Conservation (phyloP, 1,284 basidiomycete genomes). For the Jaminaea rosea region DNA sequence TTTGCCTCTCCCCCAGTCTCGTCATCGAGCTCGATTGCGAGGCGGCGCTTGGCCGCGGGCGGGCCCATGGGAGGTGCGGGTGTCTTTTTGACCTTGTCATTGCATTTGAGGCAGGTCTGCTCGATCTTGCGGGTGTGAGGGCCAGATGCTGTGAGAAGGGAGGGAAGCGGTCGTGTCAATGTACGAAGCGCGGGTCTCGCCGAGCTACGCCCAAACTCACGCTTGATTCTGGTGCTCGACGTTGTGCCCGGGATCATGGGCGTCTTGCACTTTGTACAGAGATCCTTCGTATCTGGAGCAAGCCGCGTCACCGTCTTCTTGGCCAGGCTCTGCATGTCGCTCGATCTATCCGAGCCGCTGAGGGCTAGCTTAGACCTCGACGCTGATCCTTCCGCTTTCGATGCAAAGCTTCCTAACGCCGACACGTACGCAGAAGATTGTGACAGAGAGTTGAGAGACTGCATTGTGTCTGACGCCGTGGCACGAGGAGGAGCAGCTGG, state of each 20-base stretch:
- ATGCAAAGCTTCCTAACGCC: background rate
- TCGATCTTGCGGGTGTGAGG: background rate
- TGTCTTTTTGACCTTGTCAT: background rate
- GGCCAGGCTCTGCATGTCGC: background rate
- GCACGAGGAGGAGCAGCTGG: no score
- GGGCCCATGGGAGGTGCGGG: background rate
- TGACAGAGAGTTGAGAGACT: background rate
- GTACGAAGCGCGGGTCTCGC: background rate
- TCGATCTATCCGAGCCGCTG: background rate
- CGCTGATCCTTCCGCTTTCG: background rate
- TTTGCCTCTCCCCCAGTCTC: background rate
- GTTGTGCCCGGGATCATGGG: background rate
- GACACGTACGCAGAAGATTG: background rate
- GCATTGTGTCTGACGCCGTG: no score
- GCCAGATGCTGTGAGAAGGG: conserved; percentile 1
- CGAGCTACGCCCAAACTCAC: background rate
- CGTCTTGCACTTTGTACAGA: background rate
- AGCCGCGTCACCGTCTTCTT: conserved; percentile 2
- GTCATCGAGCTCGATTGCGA: background rate
- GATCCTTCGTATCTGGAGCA: background rate
- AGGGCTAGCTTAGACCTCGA: background rate
- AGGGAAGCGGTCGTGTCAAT: background rate
- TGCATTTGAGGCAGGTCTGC: background rate
- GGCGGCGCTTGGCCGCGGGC: background rate
- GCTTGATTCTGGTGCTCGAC: background rate